Conservation (phyloP, 2,329 filamentous ascomycete genomes). For the Pseudopithomyces chartarum region DNA sequence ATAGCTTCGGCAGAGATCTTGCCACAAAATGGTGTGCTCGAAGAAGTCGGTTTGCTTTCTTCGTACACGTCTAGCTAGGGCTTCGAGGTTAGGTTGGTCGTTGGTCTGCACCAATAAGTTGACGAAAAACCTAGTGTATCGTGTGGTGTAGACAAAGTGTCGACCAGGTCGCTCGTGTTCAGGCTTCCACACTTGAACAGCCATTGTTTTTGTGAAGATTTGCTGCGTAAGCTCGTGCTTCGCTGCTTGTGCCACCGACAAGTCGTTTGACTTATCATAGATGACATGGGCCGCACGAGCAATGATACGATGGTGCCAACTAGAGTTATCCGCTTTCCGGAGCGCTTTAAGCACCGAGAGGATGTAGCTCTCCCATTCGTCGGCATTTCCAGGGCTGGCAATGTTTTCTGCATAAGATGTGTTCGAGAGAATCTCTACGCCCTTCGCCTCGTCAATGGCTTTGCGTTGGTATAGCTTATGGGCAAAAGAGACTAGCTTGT, state of each 20-base stretch:
- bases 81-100: conserved; percentile 77
- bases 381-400: conserved; percentile 52
- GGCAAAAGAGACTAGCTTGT: conserved; percentile 82
- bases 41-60: conserved; percentile 79
- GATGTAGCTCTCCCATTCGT: conserved; percentile 66
- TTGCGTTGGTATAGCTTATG: conserved; percentile 74
- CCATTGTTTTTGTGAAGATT: conserved; percentile 93
- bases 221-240: conserved; percentile 81
- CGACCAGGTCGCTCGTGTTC: conserved; percentile 83
- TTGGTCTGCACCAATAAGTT: conserved; percentile 73
- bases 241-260: conserved; percentile 62
- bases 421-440: conserved; percentile 53
- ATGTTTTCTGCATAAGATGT: conserved; percentile 62
- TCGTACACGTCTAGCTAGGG: conserved; percentile 76
- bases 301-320: conserved; percentile 94
- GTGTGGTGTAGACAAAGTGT: conserved; percentile 89
- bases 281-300: conserved; percentile 70
- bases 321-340: conserved; percentile 79
- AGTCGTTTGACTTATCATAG: conserved; percentile 60
- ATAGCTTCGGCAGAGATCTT: conserved; percentile 63
- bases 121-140: conserved; percentile 84
- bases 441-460: conserved; percentile 52
- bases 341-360: conserved; percentile 65
- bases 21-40: conserved; percentile 67
- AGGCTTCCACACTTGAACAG: conserved; percentile 93